Evolutionary conservation across 192 early-diverging fungal genomes (phyloP), one percentile per base, ranked within the genome.

Genomic region (Coemansia sp.): DNA sequence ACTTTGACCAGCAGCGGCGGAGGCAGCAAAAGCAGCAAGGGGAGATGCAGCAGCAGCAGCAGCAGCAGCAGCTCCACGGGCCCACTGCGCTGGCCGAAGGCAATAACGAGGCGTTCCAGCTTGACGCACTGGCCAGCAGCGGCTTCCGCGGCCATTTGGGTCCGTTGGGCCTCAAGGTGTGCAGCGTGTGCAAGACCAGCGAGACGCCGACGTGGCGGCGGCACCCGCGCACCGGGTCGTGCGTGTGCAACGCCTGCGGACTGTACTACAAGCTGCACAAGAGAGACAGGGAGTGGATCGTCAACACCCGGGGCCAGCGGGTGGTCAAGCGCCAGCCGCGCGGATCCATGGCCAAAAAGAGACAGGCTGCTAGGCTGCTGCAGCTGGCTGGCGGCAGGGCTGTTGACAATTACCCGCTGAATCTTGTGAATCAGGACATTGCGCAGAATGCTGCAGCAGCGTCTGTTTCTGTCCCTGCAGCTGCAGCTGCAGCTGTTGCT

Each of bases 211-310:
- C 76, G 3, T 78, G 76, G 76, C 57, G 76, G 6, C 41, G 76
- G 16, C 70, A 73, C 40, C 22, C 11, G 37, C 4, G 1, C 0
- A 69, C 40, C 6, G 54, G 66, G 1, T 8, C 5, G 2, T 32
- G 47, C 9, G 64, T 78, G 21, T 78, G 76, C 54, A 78, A 78
- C 43, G 70, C 76, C 2, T 78, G 76, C 12, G 76, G 76, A 0
- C 63, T 78, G 51, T 72, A 72, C 15, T 64, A 41, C 59, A 65
- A 69, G 36, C 19, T 73, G 51, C 70, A 78, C n/a, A 16, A 39
- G 2, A 41, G 26, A 19, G 26, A 69, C 11, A 71, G 76, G 37
- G 49, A 63, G 47, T 66, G 67, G 39, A 49, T 18, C 0, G 2
- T 42, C 3, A 72, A 73, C 19, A 10, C 67, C 1, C 43, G 60